These are phyloP conservation scores for Daucus carota DNA, from an alignment of 129 eudicot species.

Conservation along the genomic window DH1_v3.0 NC_030382.2:34833501-34834000, in stretches of 20 bases:
- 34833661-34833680: neutral
- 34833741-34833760: neutral
- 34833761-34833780: neutral
- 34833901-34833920: neutral
- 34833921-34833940: neutral
- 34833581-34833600: neutral
- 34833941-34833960: neutral
- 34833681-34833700: neutral
- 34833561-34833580: neutral
- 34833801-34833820: neutral
- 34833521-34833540: neutral
- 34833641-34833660: neutral
- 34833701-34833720: neutral
- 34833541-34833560: neutral
- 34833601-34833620: slow-evolving; percentile 4
- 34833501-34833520: neutral
- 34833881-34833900: neutral
- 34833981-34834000: neutral
- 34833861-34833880: neutral
- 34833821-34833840: neutral
- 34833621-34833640: neutral
- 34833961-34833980: neutral
- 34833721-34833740: neutral
- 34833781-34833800: neutral
- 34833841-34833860: neutral